Percentiles rank a stretch among this genome's conserved stretches.
Conservation (phyloP, 2,329 filamentous ascomycete genomes). For the Claviceps pusilla region DNA sequence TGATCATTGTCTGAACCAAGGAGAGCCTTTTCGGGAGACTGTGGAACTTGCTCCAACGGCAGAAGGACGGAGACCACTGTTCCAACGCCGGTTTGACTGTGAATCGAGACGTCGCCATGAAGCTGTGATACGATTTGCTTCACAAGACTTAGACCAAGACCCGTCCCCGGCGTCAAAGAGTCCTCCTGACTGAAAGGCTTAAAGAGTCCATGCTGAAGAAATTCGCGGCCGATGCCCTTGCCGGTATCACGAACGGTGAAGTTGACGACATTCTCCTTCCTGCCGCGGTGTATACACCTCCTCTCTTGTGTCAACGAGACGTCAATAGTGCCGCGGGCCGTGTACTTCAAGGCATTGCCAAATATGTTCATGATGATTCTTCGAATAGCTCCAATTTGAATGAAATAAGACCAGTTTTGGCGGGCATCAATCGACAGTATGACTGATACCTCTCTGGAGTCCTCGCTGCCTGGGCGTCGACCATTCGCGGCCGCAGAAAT, state of each 20-base stretch:
- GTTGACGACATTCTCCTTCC: constrained; percentile 9
- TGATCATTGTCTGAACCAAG: constrained; percentile 38
- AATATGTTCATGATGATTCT: constrained; percentile 49
- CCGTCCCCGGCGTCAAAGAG: constrained; percentile 41
- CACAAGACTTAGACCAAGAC: constrained; percentile 52
- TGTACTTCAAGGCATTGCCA: constrained; percentile 49
- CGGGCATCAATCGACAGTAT: constrained; percentile 25
- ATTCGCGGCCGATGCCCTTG: constrained; percentile 49
- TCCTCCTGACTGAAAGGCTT: constrained; percentile 50
- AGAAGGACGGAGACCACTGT: constrained; percentile 21
- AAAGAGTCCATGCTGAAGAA: constrained; percentile 43
- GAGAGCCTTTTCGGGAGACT: not conserved
- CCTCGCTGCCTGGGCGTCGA: not conserved
- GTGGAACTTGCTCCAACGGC: constrained; percentile 10
- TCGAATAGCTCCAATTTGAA: constrained; percentile 34
- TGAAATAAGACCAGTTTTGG: constrained; percentile 36
- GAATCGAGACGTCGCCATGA: constrained; percentile 42
- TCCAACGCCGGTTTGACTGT: constrained; percentile 24
- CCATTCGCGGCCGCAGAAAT: not conserved
- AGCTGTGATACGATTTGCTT: constrained; percentile 42
- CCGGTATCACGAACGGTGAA: constrained; percentile 48
- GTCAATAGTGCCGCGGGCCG: constrained; percentile 19
- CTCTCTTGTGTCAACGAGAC: constrained; percentile 14
- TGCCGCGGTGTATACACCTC: not conserved
- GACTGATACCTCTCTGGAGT: constrained; percentile 13